Base-by-base conservation (phyloP, 768 basidiomycete genomes). In the Lentinula aciculospora region DNA sequence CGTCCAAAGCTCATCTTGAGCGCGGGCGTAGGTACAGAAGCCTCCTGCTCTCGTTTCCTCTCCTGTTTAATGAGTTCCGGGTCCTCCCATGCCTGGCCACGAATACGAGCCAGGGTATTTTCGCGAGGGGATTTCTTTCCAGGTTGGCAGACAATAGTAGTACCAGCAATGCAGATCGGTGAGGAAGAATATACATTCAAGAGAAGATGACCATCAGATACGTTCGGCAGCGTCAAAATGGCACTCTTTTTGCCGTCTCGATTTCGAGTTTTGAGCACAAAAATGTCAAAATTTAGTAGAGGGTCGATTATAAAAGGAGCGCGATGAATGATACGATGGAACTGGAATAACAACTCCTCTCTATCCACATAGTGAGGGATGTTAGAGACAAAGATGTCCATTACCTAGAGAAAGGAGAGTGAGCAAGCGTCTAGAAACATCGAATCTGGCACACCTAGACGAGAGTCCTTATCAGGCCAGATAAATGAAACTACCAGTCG, bases 271-370 rank as follows among this genome's bases (percentile, higher is more conserved):
- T 27, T 53, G 23, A 28, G 15, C 19, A 53, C 21, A n/a, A 37
- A 53, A 1, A 53, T 13, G 8, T 53, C 51, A 19, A 53, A 53
- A 39, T 53, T 53, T 4, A 53, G 32, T 36, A 25, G n/a, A 23
- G 51, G 51, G 13, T 53, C 25, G 15, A 21, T 37, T 4, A 25
- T 4, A 17, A 53, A 53, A 9, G 51, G 51, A 6, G 51, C 5
- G 5, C 51, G 51, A 34, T 53, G 51, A 17, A 53, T 53, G 51
- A 53, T 53, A 36, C 36, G 51, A 53, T 53, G 51, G 25, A 53
- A 39, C 17, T 53, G 21, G 8, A 39, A 27, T 17, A 53, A n/a
- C 19, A 53, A n/a, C 19, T 39, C 15, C 17, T 25, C 23, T 37
- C 23, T 53, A 23, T 27, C 12, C 21, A 53, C 21, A n/a, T 3